Conservation (phyloP, 225 moss, liverwort and hornwort genomes). For the Thuidium tamariscinum region DNA sequence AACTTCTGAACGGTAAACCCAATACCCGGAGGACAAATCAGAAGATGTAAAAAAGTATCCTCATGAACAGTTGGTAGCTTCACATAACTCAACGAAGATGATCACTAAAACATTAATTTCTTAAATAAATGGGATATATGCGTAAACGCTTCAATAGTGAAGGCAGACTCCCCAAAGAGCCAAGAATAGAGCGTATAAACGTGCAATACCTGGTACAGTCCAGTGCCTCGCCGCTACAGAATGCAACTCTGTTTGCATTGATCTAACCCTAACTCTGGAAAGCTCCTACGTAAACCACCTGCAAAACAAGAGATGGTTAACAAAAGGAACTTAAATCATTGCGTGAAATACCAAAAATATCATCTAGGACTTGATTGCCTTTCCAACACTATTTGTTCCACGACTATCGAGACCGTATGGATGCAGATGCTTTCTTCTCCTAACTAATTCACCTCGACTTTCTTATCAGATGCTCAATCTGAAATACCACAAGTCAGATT, state of each 20-base stretch:
- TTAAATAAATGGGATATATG: not conserved
- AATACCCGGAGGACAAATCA: not conserved
- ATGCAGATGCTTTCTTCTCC: not conserved
- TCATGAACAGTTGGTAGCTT: not conserved
- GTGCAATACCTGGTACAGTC: slow-evolving; percentile 24
- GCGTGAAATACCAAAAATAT: not conserved
- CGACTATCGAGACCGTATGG: not conserved
- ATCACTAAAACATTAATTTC: not conserved
- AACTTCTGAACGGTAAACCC: not conserved
- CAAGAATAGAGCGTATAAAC: not conserved
- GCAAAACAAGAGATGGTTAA: slow-evolving; percentile 1
- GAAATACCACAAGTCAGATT: not conserved
- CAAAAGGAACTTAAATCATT: not conserved
- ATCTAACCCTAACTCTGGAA: slow-evolving; percentile 18
- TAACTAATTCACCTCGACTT: not conserved
- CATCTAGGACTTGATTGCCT: not conserved
- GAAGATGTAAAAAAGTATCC: not conserved
- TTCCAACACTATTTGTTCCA: not conserved
- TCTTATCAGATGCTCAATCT: not conserved
- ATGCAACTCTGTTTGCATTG: not conserved
- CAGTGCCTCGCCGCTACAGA: slow-evolving; percentile 2
- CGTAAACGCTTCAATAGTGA: not conserved
- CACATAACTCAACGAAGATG: not conserved
- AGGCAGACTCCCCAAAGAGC: not conserved
- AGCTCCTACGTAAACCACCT: slow-evolving; percentile 23